Evolutionary conservation across 176 grass and related monocot genomes (phyloP), one percentile per base, ranked within the genome.

Genomic region (Thalia dealbata): DNA sequence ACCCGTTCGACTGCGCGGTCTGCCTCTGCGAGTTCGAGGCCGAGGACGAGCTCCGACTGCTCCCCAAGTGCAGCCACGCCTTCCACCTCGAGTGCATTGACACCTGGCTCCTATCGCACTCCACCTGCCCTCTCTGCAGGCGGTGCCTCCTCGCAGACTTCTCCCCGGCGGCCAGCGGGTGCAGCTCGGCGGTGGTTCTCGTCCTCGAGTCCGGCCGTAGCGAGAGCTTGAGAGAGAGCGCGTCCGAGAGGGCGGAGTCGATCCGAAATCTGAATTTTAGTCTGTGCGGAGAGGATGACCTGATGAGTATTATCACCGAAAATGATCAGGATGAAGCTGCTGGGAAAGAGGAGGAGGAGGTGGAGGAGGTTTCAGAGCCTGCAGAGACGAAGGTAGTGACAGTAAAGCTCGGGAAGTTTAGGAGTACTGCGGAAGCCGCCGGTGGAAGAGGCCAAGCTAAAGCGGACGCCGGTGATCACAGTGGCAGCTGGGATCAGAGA

Each of bases 41-140:
- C 0, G 89, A 88, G 14, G 93, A 96, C 80, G 71, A 90, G 78
- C 84, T 96, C 38, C 77, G 89, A 59, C 84, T 97, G 7, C 76
- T 97, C 2, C 93, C 93, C 73, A 86, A 84, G 80, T 96, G 89
- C 70, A 90, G 89, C 80, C 93, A 96, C 77, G 93, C 93, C 13
- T 96, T 96, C 82, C 93, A 96, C 67, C 71, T 90, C 1, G 87
- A 92, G 43, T 96, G 92, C 79, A 96, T 96, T 44, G 89, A 96
- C 24, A 92, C 89, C 0, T 96, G 89, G 92, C 85, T 96, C 73
- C 74, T 96, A 19, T 92, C 92, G 0, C 92, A 96, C 82, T 96
- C 89, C 71, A 96, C 92, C 0, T 96, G 92, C 78, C 92, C 92
- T 30, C 85, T 96, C 50, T 96, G 92, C 68, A 78, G 93, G 2